phyloP scores from a whole-genome alignment of 2,329 filamentous ascomycete genomes.

The Blastomyces gilchristii region DNA sequence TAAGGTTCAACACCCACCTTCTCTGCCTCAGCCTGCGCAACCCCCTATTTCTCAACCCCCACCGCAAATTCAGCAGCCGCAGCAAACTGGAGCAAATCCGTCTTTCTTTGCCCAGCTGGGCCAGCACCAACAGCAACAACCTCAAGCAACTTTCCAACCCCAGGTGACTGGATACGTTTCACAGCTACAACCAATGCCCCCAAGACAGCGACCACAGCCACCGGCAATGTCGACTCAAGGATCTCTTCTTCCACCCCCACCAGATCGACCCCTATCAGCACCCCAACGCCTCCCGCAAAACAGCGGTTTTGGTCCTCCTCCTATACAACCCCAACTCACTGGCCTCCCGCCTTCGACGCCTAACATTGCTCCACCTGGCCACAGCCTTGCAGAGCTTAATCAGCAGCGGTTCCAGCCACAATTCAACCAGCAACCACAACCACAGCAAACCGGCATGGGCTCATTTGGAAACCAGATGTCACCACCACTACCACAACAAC shows the following conservation, averaged over 20 bases:
- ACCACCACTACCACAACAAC: slow-evolving; percentile 20
- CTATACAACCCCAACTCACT: slow-evolving; percentile 76
- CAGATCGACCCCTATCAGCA: slow-evolving; percentile 72
- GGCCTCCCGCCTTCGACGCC: slow-evolving; percentile 49
- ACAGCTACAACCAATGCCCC: slow-evolving; percentile 30
- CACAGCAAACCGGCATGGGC: slow-evolving; percentile 51
- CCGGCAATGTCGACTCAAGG: slow-evolving; percentile 53
- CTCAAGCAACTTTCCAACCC: slow-evolving; percentile 19
- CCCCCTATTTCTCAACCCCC: slow-evolving; percentile 38
- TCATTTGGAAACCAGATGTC: slow-evolving; percentile 24
- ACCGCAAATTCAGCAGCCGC: slow-evolving; percentile 31
- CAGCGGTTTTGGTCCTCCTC: slow-evolving; percentile 61
- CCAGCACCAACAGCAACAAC: slow-evolving; percentile 10
- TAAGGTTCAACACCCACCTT: slow-evolving; percentile 38
- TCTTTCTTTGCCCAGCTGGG: slow-evolving; percentile 43
- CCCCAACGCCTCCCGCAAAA: slow-evolving; percentile 66
- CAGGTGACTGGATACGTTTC: slow-evolving; percentile 32
- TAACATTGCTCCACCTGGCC: slow-evolving; percentile 60
- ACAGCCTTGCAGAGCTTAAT: slow-evolving; percentile 63
- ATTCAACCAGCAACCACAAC: slow-evolving; percentile 40
- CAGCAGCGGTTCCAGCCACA: slow-evolving; percentile 57
- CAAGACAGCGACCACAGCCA: slow-evolving; percentile 59
- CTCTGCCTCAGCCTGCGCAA: slow-evolving; percentile 37
- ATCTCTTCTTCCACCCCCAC: slow-evolving; percentile 65
- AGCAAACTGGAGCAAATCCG: slow-evolving; percentile 38